Conservation (phyloP, 1,284 basidiomycete genomes). For the Cutaneotrichosporon dermatis region DNA sequence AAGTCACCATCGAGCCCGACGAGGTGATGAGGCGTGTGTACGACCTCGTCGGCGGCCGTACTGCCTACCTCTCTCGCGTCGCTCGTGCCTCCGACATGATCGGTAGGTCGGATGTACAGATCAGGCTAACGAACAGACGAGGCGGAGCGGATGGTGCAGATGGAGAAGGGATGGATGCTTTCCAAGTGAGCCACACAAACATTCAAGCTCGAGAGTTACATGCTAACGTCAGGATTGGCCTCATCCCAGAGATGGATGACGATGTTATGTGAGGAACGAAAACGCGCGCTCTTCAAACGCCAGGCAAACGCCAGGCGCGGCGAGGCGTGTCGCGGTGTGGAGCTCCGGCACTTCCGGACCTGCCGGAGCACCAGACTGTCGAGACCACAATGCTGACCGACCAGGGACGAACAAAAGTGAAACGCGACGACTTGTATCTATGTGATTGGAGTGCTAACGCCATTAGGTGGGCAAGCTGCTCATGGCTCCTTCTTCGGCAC, state of each 20-base stretch:
- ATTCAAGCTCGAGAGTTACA: neutral
- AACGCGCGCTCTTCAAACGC: neutral
- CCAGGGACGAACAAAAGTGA: constrained; percentile 61
- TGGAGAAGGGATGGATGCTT: constrained; percentile 73
- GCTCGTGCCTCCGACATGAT: constrained; percentile 60
- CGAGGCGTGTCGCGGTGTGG: too few relatives aligned
- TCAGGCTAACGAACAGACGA: constrained; percentile 41
- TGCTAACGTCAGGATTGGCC: constrained; percentile 52
- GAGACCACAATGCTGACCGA: constrained; percentile 7
- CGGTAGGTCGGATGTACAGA: constrained; percentile 20
- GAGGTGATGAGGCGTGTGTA: constrained; percentile 56
- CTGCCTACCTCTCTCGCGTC: constrained; percentile 67
- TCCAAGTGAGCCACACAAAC: constrained; percentile 48
- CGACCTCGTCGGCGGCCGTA: constrained; percentile 64
- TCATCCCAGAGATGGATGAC: constrained; percentile 70
- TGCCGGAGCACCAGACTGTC: neutral
- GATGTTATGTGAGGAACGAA: constrained; percentile 61
- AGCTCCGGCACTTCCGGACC: neutral
- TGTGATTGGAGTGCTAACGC: neutral
- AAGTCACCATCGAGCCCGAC: constrained; percentile 33
- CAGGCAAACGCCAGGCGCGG: too few relatives aligned
- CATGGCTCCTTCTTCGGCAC: constrained; percentile 67
- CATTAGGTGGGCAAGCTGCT: constrained; percentile 54
- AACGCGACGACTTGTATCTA: constrained; percentile 37
- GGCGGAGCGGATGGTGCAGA: constrained; percentile 59